Evolutionary conservation across 345 rosid genomes (phyloP).

Genomic region (Fremontodendron californicum): DNA sequence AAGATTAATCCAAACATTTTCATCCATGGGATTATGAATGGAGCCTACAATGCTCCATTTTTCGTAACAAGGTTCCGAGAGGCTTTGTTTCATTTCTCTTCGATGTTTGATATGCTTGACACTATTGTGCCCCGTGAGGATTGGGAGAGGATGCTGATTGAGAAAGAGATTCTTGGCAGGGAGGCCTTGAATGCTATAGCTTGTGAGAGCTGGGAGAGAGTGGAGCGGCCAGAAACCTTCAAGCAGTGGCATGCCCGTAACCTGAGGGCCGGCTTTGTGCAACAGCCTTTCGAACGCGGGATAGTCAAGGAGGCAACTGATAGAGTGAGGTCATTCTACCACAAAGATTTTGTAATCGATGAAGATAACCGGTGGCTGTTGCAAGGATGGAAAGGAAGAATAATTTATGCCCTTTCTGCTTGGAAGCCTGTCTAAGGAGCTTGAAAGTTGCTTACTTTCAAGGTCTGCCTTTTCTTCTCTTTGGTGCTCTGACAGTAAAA

Average conservation of each 20-base stretch:
- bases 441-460: slow-evolving; percentile 2
- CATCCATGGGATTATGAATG: slow-evolving; percentile 58
- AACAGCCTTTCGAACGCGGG: slow-evolving; percentile 48
- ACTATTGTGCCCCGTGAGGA: slow-evolving; percentile 73
- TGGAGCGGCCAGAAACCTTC: slow-evolving; percentile 91
- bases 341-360: slow-evolving; percentile 77
- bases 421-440: slow-evolving; percentile 62
- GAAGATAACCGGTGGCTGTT: slow-evolving; percentile 70
- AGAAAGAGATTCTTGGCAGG: slow-evolving; percentile 71
- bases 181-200: slow-evolving; percentile 85
- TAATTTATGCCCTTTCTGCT: slow-evolving; percentile 62
- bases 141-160: slow-evolving; percentile 62
- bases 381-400: slow-evolving; percentile 96
- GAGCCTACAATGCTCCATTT: slow-evolving; percentile 80
- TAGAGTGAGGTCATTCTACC: slow-evolving; percentile 48
- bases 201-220: slow-evolving; percentile 90
- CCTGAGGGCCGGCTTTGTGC: slow-evolving; percentile 73
- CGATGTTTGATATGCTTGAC: slow-evolving; percentile 85
- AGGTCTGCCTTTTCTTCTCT: background rate
- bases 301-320: slow-evolving; percentile 39
- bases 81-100: slow-evolving; percentile 89
- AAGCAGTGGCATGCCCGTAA: slow-evolving; percentile 88
- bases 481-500: background rate
- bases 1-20: slow-evolving; percentile 68
- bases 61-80: slow-evolving; percentile 85